Conservation (phyloP, 31 red algal species). For the Odonthalia washingtoniensis region DNA sequence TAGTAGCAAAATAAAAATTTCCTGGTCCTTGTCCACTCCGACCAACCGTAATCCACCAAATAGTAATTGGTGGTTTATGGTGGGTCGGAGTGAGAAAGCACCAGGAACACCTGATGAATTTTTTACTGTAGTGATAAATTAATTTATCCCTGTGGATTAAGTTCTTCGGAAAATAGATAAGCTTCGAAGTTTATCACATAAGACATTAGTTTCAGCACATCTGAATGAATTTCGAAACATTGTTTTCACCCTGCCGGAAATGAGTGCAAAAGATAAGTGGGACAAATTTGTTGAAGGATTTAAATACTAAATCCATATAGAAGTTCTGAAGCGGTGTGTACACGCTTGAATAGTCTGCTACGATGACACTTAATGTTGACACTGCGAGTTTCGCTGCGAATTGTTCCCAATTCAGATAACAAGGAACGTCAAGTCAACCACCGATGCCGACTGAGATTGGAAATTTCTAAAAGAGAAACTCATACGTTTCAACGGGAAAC, state of each 20-base stretch:
- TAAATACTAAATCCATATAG: background rate
- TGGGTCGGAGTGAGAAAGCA: background rate
- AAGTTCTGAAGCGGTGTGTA: background rate
- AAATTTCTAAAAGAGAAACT: no score
- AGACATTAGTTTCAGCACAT: background rate
- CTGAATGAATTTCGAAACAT: background rate
- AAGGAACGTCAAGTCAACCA: no score
- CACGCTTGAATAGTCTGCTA: no score
- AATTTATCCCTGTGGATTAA: background rate
- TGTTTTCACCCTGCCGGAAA: background rate
- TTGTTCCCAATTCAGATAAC: no score
- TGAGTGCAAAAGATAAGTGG: background rate
- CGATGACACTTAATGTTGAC: no score
- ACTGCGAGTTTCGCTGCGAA: no score
- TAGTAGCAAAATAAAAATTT: no score
- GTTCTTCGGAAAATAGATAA: background rate
- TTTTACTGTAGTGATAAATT: background rate
- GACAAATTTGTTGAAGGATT: background rate
- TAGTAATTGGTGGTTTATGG: background rate
- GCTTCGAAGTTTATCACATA: background rate
- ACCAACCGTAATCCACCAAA: no score
- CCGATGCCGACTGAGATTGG: no score
- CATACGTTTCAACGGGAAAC: no score
- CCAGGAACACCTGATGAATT: background rate
- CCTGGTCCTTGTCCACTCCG: no score